These are phyloP conservation scores for Paracamarosporium sp. DNA, from an alignment of 2,329 filamentous ascomycete genomes.

Conservation along the genomic window DNA sequence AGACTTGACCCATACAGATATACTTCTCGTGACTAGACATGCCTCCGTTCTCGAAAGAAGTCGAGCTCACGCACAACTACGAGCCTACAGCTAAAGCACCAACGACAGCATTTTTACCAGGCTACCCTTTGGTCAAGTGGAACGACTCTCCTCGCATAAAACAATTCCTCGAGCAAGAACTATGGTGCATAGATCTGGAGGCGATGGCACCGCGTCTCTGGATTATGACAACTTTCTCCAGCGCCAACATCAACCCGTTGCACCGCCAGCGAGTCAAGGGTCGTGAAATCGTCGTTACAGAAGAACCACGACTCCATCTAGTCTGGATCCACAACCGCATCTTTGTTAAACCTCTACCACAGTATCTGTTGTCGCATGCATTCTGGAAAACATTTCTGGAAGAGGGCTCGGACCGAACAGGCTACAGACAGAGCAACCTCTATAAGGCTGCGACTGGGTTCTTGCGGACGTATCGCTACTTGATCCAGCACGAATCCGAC, in stretches of 20 bases:
- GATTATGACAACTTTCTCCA: slow-evolving; percentile 23
- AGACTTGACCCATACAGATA: not conserved
- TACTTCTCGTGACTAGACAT: slow-evolving; percentile 4
- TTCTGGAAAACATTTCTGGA: slow-evolving; percentile 18
- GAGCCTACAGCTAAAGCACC: slow-evolving; percentile 10
- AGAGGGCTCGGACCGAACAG: slow-evolving; percentile 4
- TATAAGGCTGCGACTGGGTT: slow-evolving; percentile 35
- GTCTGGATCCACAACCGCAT: slow-evolving; percentile 25
- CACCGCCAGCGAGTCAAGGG: slow-evolving; percentile 27
- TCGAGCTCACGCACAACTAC: slow-evolving; percentile 22
- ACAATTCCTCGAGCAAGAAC: slow-evolving; percentile 18
- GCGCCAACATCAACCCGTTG: slow-evolving; percentile 25
- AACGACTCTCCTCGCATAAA: slow-evolving; percentile 7
- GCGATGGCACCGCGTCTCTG: slow-evolving; percentile 7
- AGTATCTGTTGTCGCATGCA: slow-evolving; percentile 17
- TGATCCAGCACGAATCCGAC: slow-evolving; percentile 48
- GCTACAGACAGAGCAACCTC: not conserved
- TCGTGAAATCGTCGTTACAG: slow-evolving; percentile 25
- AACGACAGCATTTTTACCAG: slow-evolving; percentile 10
- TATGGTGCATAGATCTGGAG: slow-evolving; percentile 10
- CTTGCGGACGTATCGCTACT: slow-evolving; percentile 49
- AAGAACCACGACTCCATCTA: slow-evolving; percentile 27
- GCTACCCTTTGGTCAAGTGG: slow-evolving; percentile 4
- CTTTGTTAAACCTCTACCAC: slow-evolving; percentile 25
- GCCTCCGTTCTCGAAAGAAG: slow-evolving; percentile 22